Percentiles rank a stretch among this genome's conserved stretches.
phyloP scores from a whole-genome alignment of 805 yeast genomes.

The Priceomyces carsonii region DNA sequence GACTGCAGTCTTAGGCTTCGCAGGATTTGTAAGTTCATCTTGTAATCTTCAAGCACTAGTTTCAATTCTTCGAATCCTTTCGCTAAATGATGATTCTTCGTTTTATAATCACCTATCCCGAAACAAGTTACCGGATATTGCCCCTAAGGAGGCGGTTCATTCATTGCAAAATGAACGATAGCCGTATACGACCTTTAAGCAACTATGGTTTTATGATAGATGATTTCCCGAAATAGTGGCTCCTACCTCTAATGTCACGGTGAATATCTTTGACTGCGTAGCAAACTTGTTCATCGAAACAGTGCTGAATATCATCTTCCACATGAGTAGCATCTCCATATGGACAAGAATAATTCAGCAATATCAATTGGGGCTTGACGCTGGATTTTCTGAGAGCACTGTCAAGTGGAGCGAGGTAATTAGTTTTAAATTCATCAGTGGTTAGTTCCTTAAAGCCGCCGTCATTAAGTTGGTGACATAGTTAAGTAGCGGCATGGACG shows the following conservation, averaged over 20 bases:
- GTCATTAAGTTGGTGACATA: slow-evolving; percentile 3
- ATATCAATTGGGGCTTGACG: background rate
- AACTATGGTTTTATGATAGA: too few relatives aligned
- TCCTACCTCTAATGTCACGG: background rate
- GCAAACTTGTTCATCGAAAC: background rate
- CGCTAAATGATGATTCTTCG: background rate
- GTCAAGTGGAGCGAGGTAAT: slow-evolving; percentile 2
- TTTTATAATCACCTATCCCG: slow-evolving; percentile 6
- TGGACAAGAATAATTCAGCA: background rate
- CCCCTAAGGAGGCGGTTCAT: too few relatives aligned
- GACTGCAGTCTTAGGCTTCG: slow-evolving; percentile 1
- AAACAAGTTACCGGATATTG: slow-evolving; percentile 3
- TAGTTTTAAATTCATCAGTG: background rate
- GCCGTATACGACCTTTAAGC: too few relatives aligned
- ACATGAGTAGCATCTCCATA: slow-evolving; percentile 1
- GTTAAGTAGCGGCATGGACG: background rate
- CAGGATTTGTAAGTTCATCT: background rate
- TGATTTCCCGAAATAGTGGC: background rate
- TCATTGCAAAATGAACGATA: too few relatives aligned
- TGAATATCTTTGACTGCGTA: background rate
- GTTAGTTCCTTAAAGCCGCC: slow-evolving; percentile 8
- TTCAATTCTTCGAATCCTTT: slow-evolving; percentile 4
- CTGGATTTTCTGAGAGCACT: background rate
- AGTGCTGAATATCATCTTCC: slow-evolving; percentile 2
- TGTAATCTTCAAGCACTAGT: background rate